phyloP scores from a whole-genome alignment of 306 rosid genomes.

The Ochetophila trinervis region DNA sequence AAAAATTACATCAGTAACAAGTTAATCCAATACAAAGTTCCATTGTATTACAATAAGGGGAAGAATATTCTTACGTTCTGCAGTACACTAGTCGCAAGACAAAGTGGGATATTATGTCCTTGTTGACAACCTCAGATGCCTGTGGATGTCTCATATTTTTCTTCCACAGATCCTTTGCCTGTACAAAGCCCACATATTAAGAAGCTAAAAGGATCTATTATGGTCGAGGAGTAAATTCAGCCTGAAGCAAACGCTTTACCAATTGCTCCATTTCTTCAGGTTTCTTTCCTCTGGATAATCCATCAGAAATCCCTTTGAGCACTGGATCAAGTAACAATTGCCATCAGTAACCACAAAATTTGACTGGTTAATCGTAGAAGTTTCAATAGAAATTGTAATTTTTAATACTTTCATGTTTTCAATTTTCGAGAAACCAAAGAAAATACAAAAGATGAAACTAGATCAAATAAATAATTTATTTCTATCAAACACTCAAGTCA shows the following conservation, averaged over 20 bases:
- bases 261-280: slow-evolving; percentile 68
- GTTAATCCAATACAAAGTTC: neutral
- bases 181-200: slow-evolving; percentile 20
- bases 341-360: slow-evolving; percentile 3
- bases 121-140: slow-evolving; percentile 58
- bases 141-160: slow-evolving; percentile 63
- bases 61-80: slow-evolving; percentile 56
- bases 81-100: slow-evolving; percentile 89
- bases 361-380: too few relatives aligned
- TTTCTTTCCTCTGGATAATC: slow-evolving; percentile 81
- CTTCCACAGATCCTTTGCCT: slow-evolving; percentile 60
- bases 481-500: too few relatives aligned
- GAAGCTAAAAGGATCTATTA: slow-evolving; percentile 2
- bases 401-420: neutral
- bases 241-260: slow-evolving; percentile 37
- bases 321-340: slow-evolving; percentile 49
- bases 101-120: slow-evolving; percentile 91
- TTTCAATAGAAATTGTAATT: too few relatives aligned
- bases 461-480: too few relatives aligned
- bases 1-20: neutral
- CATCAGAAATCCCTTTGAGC: slow-evolving; percentile 89
- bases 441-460: neutral
- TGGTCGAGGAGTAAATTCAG: slow-evolving; percentile 2
- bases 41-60: slow-evolving; percentile 32
- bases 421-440: neutral